Evolutionary conservation across 768 basidiomycete species (phyloP), one percentile per base, ranked within the genome.

Genomic region (Boletus subparvulus): DNA sequence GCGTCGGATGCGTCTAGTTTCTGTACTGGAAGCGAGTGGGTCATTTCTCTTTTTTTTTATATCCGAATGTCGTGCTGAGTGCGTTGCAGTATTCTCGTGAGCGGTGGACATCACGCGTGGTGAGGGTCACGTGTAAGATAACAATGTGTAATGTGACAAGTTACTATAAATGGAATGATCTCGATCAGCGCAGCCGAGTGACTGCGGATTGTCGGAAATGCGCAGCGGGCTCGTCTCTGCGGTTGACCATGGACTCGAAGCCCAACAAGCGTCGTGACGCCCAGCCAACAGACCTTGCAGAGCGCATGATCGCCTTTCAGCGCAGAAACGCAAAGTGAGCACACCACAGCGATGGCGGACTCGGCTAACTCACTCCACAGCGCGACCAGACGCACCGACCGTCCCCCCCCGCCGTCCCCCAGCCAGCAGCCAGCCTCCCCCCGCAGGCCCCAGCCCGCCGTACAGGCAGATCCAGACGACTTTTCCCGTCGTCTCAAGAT

Each of bases 1-100:
- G 84, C 88, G 28, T 84, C 83, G 60, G 87, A 90, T 55, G 88
- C 89, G 46, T 87, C 86, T 5, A 87, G 81, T 32, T 91, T 86
- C 67, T 89, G 87, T 65, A 91, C 90, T 0, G 88, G 88, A 1
- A 89, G 88, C 86, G 88, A 90, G 88, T 90, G 64, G 51, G 87
- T 83, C 3, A 8, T 1, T 4, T 3, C 12, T 0, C 0, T 17
- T 3, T 5, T 3, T 35, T 4, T 16, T 6, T 19, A 1, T 21
- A 21, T 21, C 21, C 21, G 21, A 21, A 7, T 37, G 13, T 7
- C 6, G 14, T 12, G 46, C 47, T 50, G 41, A 37, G 33, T 43
- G 24, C 39, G 0, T 16, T 1, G 21, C 43, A 71, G 70, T 17
- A 72, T 72, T 47, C 19, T 72, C 24, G 70, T 72, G 50, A 70